phyloP scores from a whole-genome alignment of 148 eudicot species.

The Rhododendron williamsianum region DNA sequence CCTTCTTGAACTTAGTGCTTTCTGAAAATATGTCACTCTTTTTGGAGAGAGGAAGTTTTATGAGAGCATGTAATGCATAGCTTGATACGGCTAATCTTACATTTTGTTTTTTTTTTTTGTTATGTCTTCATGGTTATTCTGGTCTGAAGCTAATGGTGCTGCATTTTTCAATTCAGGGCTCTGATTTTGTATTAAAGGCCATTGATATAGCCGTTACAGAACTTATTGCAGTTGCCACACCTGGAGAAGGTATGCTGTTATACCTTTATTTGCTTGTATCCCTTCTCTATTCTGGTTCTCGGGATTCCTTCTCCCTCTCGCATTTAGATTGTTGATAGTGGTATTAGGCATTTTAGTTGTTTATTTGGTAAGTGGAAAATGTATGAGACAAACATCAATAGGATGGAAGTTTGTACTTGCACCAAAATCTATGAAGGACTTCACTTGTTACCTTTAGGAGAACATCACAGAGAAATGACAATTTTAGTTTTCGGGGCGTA shows the following conservation, averaged over 20 bases:
- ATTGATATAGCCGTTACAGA: constrained; percentile 73
- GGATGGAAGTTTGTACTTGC: constrained; percentile 41
- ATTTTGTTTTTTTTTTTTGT: not conserved
- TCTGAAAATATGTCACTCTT: not conserved
- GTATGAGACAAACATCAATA: constrained; percentile 6
- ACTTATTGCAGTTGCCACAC: constrained; percentile 63
- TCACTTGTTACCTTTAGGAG: not conserved
- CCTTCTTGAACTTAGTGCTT: not conserved
- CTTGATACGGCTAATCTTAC: not conserved
- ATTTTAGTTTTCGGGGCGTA: not conserved
- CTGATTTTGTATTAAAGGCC: constrained; percentile 65
- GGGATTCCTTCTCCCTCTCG: not conserved
- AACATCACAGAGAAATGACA: constrained; percentile 5
- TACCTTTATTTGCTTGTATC: not conserved
- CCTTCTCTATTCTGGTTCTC: not conserved
- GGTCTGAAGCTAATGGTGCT: not conserved
- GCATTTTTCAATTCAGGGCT: constrained; percentile 35
- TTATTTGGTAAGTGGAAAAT: not conserved
- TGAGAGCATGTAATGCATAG: not conserved
- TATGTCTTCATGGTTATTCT: not conserved
- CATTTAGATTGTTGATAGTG: not conserved
- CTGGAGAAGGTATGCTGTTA: constrained; percentile 56
- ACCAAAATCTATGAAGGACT: constrained; percentile 48
- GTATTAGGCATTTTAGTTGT: not conserved
- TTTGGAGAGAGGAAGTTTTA: not conserved